Evolutionary conservation across 2,329 filamentous ascomycete genomes (phyloP).

Genomic region (Paraconiothyrium sp.): DNA sequence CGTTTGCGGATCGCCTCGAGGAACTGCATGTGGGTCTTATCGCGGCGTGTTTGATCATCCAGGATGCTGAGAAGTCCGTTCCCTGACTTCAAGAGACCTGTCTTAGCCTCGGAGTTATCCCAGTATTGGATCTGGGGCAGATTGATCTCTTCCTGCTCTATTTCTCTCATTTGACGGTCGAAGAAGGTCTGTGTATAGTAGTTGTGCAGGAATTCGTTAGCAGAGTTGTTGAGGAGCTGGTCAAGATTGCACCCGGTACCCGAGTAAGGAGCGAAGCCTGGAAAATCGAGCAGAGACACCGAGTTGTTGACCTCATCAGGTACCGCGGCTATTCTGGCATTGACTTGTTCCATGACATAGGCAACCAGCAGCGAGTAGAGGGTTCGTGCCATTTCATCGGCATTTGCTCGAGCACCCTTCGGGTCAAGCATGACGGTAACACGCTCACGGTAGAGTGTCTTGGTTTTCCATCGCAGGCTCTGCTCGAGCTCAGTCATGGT

Average conservation of each 20-base stretch:
- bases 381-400: constrained; percentile 91
- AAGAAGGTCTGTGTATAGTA: constrained; percentile 96
- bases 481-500: constrained; percentile 81
- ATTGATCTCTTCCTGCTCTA: constrained; percentile 92
- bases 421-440: constrained; percentile 99
- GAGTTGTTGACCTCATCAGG: constrained; percentile 94
- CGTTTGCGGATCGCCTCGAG: constrained; percentile 90
- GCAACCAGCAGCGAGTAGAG: constrained; percentile 94
- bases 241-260: constrained; percentile 87
- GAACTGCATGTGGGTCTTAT: constrained; percentile 87
- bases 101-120: constrained; percentile 94
- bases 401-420: constrained; percentile 86
- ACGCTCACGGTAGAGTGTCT: constrained; percentile 93
- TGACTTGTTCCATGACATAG: constrained; percentile 92
- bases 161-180: constrained; percentile 88
- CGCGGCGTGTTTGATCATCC: constrained; percentile 92
- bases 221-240: constrained; percentile 93
- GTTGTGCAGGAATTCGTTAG: constrained; percentile 91
- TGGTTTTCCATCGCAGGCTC: constrained; percentile 93
- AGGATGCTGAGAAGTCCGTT: constrained; percentile 94
- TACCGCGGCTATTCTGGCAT: constrained; percentile 84
- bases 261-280: constrained; percentile 86
- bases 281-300: constrained; percentile 94
- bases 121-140: constrained; percentile 96
- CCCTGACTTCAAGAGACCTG: constrained; percentile 87